Percentiles rank a stretch among this genome's conserved stretches.
phyloP scores from a whole-genome alignment of 768 basidiomycete genomes.

The Hirschioporus abietinus region DNA sequence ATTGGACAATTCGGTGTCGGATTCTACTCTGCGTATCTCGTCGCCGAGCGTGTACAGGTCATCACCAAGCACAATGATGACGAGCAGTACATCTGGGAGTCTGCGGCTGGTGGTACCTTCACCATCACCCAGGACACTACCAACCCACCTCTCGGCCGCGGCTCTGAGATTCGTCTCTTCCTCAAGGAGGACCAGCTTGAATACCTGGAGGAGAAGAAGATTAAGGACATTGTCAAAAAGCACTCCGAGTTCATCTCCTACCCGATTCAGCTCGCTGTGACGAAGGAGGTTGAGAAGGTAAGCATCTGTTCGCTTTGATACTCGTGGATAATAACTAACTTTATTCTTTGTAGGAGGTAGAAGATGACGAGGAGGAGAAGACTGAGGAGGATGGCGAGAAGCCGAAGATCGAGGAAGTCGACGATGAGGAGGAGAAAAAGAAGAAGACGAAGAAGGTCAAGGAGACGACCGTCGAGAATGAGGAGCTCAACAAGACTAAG shows the following conservation, averaged over 20 bases:
- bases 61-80: slow-evolving; percentile 99
- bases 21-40: slow-evolving; percentile 99
- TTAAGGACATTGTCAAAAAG: slow-evolving; percentile 99
- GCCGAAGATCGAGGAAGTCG: slow-evolving; percentile 73
- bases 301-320: slow-evolving; percentile 17
- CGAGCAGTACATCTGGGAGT: slow-evolving; percentile 99
- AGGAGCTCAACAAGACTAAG: slow-evolving; percentile 99
- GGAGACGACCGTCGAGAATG: slow-evolving; percentile 80
- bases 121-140: slow-evolving; percentile 93
- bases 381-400: slow-evolving; percentile 69
- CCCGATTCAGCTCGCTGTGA: slow-evolving; percentile 96
- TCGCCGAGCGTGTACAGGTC: slow-evolving; percentile 97
- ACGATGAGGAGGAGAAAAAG: slow-evolving; percentile 76
- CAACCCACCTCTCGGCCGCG: slow-evolving; percentile 89
- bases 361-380: slow-evolving; percentile 61
- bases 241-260: slow-evolving; percentile 99
- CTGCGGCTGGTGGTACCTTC: slow-evolving; percentile 98
- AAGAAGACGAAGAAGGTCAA: slow-evolving; percentile 95
- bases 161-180: slow-evolving; percentile 86
- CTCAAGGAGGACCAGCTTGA: slow-evolving; percentile 99
- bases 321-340: slow-evolving; percentile 7
- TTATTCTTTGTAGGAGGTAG: slow-evolving; percentile 61
- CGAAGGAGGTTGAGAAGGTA: slow-evolving; percentile 99
- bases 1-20: slow-evolving; percentile 99
- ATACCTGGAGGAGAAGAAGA: slow-evolving; percentile 98